phyloP scores from a whole-genome alignment of 2,329 filamentous ascomycete species.

The Venturia carpophila region DNA sequence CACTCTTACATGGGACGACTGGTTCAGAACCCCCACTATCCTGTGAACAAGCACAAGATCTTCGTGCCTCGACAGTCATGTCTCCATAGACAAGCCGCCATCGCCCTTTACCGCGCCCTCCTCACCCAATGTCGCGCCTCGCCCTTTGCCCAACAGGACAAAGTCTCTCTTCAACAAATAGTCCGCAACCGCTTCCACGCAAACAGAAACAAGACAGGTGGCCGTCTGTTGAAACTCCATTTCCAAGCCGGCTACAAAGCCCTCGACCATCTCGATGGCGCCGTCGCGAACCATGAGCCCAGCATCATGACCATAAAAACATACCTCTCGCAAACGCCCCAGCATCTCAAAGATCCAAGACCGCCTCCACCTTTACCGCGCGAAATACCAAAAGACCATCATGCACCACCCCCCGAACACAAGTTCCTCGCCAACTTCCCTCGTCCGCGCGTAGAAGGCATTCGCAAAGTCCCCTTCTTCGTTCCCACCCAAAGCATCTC shows the following conservation, averaged over 20 bases:
- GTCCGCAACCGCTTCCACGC: conserved; percentile 55
- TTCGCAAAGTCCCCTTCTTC: conserved; percentile 53
- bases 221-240: conserved; percentile 52
- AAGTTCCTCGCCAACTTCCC: conserved; percentile 46
- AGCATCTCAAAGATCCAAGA: conserved; percentile 30
- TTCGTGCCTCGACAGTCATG: conserved; percentile 14
- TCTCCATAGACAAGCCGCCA: conserved; percentile 37
- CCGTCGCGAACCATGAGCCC: conserved; percentile 28
- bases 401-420: conserved; percentile 32
- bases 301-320: conserved; percentile 25
- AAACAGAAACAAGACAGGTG: conserved; percentile 51
- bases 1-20: neutral
- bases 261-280: conserved; percentile 38
- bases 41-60: neutral
- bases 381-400: conserved; percentile 23
- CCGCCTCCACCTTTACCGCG: conserved; percentile 32
- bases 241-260: conserved; percentile 61
- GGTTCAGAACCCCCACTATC: neutral
- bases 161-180: conserved; percentile 48
- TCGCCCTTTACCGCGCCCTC: conserved; percentile 66
- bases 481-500: conserved; percentile 49
- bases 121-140: conserved; percentile 50
- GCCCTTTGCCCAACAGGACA: conserved; percentile 44
- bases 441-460: conserved; percentile 40
- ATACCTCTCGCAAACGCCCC: conserved; percentile 25